Base-by-base conservation (phyloP, 768 basidiomycete genomes). In the Macrolepiota dolichaula region DNA sequence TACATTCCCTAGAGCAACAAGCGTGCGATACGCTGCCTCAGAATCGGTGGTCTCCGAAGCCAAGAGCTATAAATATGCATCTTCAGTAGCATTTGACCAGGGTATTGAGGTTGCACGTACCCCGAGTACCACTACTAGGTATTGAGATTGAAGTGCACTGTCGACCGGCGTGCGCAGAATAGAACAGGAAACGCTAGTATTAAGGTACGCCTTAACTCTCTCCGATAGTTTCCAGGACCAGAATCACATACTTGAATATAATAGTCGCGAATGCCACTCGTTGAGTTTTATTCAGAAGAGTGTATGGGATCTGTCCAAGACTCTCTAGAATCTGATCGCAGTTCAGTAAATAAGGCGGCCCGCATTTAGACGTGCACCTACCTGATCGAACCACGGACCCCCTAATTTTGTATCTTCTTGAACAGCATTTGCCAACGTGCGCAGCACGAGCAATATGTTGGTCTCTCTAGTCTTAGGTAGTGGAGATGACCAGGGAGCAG, bases 231-330 rank as follows among this genome's bases (percentile, higher is more conserved):
- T 22, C 15, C 19, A n/a, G 19, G 29, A n/a, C 13, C 42, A 19
- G 24, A 50, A 27, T 35, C 17, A 80, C 90, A 67, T 66, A 98
- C 96, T 98, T 98, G 76, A 98, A 87, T 35, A 92, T 73, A 37
- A 95, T 75, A 0, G 95, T 96, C 3, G 91, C 87, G 51, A 95
- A 69, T 0, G 93, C 90, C 3, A 93, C 79, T 32, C 91, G 84
- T 52, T 89, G 89, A 3, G 79, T 75, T 72, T 92, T 95, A 40
- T 81, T 83, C 66, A 92, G 73, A 3, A 76, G 73, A 19, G 76
- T 70, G 60, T 86, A 87, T 0, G 84, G 78, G 5, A 75, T 80
- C 46, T 82, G 76, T 27, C 71, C 67, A 55, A 94, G 66, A 29
- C 76, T 74, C 51, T 79, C 79, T 24, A 92, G 74, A 38, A 92